phyloP scores from a whole-genome alignment of 225 moss, liverwort and hornwort genomes.

The Climacium dendroides region DNA sequence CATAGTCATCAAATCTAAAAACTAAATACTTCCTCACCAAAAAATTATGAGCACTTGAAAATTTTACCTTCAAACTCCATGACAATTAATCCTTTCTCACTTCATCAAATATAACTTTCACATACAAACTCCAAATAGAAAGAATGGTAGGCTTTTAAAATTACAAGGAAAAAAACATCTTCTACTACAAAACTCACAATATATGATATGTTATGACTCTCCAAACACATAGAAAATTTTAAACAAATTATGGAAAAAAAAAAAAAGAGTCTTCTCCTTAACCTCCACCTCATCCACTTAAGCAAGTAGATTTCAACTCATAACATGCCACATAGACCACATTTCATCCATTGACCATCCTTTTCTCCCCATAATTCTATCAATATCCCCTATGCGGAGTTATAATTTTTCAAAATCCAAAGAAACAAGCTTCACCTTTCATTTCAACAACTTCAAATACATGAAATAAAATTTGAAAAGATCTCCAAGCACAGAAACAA shows the following conservation, averaged over 20 bases:
- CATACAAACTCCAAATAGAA: too few species aligned
- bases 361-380: too few species aligned
- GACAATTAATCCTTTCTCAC: too few species aligned
- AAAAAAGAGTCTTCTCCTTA: neutral
- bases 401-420: neutral
- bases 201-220: rapidly evolving
- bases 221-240: rapidly evolving
- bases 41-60: too few species aligned
- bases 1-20: too few species aligned
- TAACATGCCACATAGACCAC: too few species aligned
- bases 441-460: neutral
- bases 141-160: neutral
- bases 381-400: too few species aligned
- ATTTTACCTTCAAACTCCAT: rapidly evolving
- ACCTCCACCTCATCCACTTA: neutral
- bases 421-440: neutral
- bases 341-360: too few species aligned
- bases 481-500: too few species aligned
- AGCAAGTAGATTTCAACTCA: neutral
- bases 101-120: too few species aligned
- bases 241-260: neutral
- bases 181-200: too few species aligned
- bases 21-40: too few species aligned
- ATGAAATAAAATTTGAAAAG: neutral
- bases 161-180: neutral